Evolutionary conservation across 768 basidiomycete species (phyloP).

Genomic region (Leccinum boreale): DNA sequence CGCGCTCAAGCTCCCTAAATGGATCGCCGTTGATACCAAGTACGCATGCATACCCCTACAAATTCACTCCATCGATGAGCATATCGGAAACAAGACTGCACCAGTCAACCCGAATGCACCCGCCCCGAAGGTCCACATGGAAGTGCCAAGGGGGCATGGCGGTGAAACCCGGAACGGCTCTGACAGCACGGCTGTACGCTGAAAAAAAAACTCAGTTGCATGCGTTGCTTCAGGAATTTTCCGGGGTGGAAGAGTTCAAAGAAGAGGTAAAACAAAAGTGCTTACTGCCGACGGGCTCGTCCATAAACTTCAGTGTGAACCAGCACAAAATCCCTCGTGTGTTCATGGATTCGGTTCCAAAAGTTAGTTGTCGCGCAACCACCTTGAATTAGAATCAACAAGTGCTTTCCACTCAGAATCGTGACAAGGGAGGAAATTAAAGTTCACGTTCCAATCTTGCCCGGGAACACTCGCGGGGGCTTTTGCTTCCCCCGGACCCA

Average conservation of each 20-base stretch:
- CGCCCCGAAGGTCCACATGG: slow-evolving; percentile 3
- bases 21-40: background rate
- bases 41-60: too few relatives aligned
- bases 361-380: background rate
- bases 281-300: background rate
- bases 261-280: background rate
- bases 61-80: slow-evolving; percentile 1
- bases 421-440: background rate
- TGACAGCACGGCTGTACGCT: background rate
- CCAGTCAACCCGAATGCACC: background rate
- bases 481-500: background rate
- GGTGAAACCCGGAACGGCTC: background rate
- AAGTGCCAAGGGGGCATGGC: background rate
- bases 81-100: background rate
- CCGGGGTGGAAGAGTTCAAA: background rate
- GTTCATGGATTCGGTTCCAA: background rate
- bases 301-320: background rate
- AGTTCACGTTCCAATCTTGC: background rate
- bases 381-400: background rate
- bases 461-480: slow-evolving; percentile 11
- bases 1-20: background rate
- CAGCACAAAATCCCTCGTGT: background rate
- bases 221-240: background rate
- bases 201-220: background rate
- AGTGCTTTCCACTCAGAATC: background rate